Evolutionary conservation across 768 basidiomycete species (phyloP).

Genomic region (Russula sp.): DNA sequence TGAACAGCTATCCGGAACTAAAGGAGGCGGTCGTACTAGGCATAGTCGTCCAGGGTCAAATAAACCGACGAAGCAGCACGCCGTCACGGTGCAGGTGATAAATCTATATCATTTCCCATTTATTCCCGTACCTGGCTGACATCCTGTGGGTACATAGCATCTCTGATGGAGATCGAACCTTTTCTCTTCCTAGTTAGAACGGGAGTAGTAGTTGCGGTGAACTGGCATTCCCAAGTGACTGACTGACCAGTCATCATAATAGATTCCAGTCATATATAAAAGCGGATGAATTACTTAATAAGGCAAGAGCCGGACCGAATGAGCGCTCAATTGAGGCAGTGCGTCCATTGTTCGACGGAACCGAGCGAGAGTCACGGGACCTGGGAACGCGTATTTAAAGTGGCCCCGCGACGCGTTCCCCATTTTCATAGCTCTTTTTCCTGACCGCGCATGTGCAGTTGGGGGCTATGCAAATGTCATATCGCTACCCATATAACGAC

Average conservation of each 20-base stretch:
- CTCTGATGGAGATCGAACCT: neutral
- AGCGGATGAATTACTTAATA: neutral
- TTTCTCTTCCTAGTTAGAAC: neutral
- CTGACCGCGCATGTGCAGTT: constrained; percentile 19
- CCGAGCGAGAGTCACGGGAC: constrained; percentile 17
- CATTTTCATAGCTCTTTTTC: constrained; percentile 12
- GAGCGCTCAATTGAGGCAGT: constrained; percentile 2
- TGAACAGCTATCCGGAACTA: too few species aligned
- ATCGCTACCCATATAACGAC: constrained; percentile 20
- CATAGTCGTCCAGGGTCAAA: too few species aligned
- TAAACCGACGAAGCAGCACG: neutral
- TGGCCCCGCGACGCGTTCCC: constrained; percentile 1
- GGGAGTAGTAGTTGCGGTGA: neutral
- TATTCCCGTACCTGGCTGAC: neutral
- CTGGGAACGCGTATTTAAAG: constrained; percentile 14
- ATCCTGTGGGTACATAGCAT: neutral
- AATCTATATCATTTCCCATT: neutral
- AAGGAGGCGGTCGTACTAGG: too few species aligned
- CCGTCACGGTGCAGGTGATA: neutral
- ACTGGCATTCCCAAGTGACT: neutral
- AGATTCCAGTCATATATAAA: neutral
- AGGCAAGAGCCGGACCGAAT: constrained; percentile 4
- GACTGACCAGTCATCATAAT: neutral
- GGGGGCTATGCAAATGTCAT: constrained; percentile 21
- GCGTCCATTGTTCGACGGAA: constrained; percentile 21